Base-by-base conservation (phyloP, 495 filamentous ascomycete species). In the Durotheca rogersii region DNA sequence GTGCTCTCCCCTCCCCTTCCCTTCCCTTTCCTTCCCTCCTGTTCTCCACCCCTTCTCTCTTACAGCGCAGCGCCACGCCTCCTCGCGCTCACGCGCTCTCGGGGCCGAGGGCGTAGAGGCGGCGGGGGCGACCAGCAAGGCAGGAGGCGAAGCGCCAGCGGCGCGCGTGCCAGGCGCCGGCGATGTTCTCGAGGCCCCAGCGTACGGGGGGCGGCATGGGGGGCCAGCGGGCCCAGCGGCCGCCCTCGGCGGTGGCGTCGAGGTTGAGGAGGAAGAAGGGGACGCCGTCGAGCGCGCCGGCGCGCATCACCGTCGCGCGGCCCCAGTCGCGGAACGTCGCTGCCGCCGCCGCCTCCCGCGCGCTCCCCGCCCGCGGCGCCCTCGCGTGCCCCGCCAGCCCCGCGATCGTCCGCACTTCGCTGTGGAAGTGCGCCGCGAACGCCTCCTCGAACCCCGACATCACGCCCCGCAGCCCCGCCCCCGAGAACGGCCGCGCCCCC, bases 251-350 rank as follows among this genome's bases (percentile, higher is more conserved):
- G 11, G 73, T 74, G 30, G 67, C 63, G 58, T 82, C 79, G 14
- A 80, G 65, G 50, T 82, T 81, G 38, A 81, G 64, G 45, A 81
- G 65, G 66, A 82, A 79, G 59, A 82, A 78, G 0, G 77, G 78
- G 18, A 82, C 71, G 4, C 74, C 74, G 50, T 79, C 75, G 7
- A 67, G 64, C 1, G 68, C 51, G 37, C 75, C 75, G 0, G 75
- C 73, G 61, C 74, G 76, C 21, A 68, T 72, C 11, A 78, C 70
- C 7, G 73, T 79, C 53, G 61, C 69, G 60, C 75, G 76, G 50
- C 75, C 77, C 64, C 77, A 76, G 7, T 60, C 39, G 43, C 69
- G 67, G 43, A 75, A 70, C 12, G 62, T 63, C 1, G 58, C 50
- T 29, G 67, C 32, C 9, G 67, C 60, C 15, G 37, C 37, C n/a